Percentiles rank a stretch among this genome's conserved stretches.
Evolutionary conservation across 176 grass and related monocot genomes (phyloP).

Genomic region (Aegilops longissima): DNA sequence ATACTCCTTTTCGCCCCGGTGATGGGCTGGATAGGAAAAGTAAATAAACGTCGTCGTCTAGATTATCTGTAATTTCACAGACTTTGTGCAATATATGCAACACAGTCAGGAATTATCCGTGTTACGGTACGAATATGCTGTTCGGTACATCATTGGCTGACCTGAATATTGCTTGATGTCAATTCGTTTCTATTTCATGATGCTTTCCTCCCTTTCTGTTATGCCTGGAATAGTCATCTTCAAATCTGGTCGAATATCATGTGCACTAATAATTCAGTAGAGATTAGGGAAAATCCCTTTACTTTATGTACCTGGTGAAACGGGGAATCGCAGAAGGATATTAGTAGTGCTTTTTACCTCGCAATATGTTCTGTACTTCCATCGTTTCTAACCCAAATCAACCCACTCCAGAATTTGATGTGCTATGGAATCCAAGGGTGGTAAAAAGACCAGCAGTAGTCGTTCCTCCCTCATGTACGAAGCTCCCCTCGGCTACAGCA

Average conservation of each 20-base stretch:
- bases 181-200: neutral
- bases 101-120: neutral
- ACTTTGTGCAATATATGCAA: neutral
- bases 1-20: neutral
- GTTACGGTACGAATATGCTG: neutral
- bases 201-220: neutral
- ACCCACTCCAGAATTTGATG: slow-evolving; percentile 43
- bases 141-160: no score
- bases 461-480: slow-evolving; percentile 67
- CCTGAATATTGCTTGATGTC: neutral
- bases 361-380: neutral
- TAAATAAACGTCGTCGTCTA: neutral
- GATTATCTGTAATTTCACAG: neutral
- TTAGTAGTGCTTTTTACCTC: neutral
- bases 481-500: slow-evolving; percentile 78
- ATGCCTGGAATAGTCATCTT: neutral
- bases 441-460: slow-evolving; percentile 75
- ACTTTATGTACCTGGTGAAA: neutral
- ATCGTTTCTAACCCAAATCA: neutral
- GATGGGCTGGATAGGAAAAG: neutral
- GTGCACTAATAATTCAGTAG: neutral
- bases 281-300: neutral
- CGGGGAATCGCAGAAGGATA: neutral
- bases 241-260: neutral
- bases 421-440: slow-evolving; percentile 74